Conservation (phyloP, 257 asterid species). For the Capsicum rhomboideum region DNA sequence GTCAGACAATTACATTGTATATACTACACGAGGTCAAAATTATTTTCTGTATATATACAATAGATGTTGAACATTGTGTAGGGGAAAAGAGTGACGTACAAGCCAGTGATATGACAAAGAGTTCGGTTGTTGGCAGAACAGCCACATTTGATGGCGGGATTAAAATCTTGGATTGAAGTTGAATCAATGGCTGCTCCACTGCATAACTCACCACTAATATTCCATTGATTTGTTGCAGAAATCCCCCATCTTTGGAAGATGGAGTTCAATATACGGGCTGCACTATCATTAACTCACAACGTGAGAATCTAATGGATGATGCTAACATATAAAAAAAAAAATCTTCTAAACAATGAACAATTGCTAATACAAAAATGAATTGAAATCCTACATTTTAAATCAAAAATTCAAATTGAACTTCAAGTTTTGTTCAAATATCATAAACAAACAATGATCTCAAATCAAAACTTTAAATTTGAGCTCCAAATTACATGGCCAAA, state of each 20-base stretch:
- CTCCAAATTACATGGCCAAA: no score
- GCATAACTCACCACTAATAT: slow-evolving; percentile 56
- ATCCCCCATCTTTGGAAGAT: slow-evolving; percentile 37
- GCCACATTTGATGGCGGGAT: slow-evolving; percentile 59
- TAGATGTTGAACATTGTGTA: background rate
- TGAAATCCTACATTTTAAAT: no score
- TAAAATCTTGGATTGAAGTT: background rate
- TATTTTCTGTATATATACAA: background rate
- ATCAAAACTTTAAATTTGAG: no score
- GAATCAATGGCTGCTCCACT: slow-evolving; percentile 44
- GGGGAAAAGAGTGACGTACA: slow-evolving; percentile 14
- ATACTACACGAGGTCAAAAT: background rate
- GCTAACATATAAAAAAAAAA: background rate
- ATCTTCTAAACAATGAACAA: background rate
- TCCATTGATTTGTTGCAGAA: slow-evolving; percentile 34
- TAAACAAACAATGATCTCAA: no score
- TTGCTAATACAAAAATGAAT: no score
- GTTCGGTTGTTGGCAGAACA: slow-evolving; percentile 36
- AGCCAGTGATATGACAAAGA: slow-evolving; percentile 31
- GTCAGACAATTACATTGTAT: background rate
- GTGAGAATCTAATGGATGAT: background rate
- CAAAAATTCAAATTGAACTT: no score
- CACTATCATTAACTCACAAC: background rate
- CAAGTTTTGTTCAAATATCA: no score
- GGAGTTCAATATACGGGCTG: slow-evolving; percentile 42